Evolutionary conservation across 2,329 filamentous ascomycete species (phyloP).

Genomic region (Huntiella moniliformis): DNA sequence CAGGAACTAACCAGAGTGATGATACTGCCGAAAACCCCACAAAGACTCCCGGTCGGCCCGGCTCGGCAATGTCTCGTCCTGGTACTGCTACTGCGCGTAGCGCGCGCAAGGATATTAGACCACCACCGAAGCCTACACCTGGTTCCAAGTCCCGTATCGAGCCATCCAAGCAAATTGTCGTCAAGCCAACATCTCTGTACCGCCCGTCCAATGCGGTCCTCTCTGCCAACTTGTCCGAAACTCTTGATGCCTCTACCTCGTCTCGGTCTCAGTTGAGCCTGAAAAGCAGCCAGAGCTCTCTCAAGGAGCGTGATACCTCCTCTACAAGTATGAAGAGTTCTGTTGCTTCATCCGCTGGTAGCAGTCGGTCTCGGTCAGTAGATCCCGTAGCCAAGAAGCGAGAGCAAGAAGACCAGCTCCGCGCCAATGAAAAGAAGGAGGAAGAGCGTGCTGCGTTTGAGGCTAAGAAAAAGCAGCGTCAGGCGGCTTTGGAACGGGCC

Average conservation of each 20-base stretch:
- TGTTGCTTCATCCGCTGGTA: conserved; percentile 31
- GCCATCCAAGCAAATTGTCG: conserved; percentile 48
- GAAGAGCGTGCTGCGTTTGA: conserved; percentile 44
- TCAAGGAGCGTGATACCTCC: conserved; percentile 35
- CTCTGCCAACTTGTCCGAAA: conserved; percentile 40
- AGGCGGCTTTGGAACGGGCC: conserved; percentile 43
- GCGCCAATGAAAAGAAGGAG: conserved; percentile 58
- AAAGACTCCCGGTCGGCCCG: conserved; percentile 22
- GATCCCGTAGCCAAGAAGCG: conserved; percentile 64
- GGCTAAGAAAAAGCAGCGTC: conserved; percentile 43
- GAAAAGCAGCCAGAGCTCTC: conserved; percentile 48
- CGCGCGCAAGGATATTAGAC: conserved; percentile 29
- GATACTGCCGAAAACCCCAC: conserved; percentile 34
- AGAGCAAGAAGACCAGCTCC: conserved; percentile 70
- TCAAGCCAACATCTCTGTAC: conserved; percentile 47
- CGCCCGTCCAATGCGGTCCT: conserved; percentile 39
- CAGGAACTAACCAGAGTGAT: conserved; percentile 23
- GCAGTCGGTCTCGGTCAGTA: conserved; percentile 45
- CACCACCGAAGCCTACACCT: conserved; percentile 44
- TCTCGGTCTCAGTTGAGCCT: conserved; percentile 31
- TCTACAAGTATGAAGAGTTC: conserved; percentile 45
- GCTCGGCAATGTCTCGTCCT: conserved; percentile 6
- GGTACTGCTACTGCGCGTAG: conserved; percentile 3
- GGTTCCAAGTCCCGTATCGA: conserved; percentile 46
- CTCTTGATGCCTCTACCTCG: conserved; percentile 18